A percentile compares a stretch with the other conserved stretches of the same genome.
phyloP scores from a whole-genome alignment of 768 basidiomycete species.

The Mycena crocata region DNA sequence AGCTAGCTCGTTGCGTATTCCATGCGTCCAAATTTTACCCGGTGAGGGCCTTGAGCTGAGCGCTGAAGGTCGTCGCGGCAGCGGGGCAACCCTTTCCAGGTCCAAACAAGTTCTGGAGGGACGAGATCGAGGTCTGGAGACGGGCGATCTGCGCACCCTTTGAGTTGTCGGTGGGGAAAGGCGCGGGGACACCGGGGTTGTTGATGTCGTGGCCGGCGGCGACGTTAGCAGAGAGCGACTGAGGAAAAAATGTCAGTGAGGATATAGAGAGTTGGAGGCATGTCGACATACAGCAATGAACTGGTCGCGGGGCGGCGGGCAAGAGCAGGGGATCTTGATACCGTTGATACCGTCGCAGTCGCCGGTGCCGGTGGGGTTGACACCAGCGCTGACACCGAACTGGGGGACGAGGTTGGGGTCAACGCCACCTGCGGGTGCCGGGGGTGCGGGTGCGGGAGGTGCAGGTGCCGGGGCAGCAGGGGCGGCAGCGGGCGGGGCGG shows the following conservation, averaged over 20 bases:
- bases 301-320: constrained; percentile 65
- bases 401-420: constrained; percentile 45
- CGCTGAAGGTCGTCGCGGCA: constrained; percentile 64
- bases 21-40: neutral
- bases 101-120: constrained; percentile 80
- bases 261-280: neutral
- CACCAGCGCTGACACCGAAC: constrained; percentile 18
- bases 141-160: constrained; percentile 64
- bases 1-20: neutral
- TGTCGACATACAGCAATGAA: constrained; percentile 60
- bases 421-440: constrained; percentile 40
- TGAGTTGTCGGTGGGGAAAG: constrained; percentile 71
- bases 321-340: constrained; percentile 75
- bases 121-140: constrained; percentile 68
- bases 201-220: constrained; percentile 72
- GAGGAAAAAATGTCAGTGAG: neutral
- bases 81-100: constrained; percentile 77
- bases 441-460: neutral
- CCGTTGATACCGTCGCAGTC: constrained; percentile 76
- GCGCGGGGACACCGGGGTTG: constrained; percentile 64
- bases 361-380: constrained; percentile 13
- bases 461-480: neutral
- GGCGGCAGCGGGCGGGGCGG: neutral
- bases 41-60: constrained; percentile 17
- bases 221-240: constrained; percentile 66